phyloP scores from a whole-genome alignment of 345 rosid genomes.

The Geranium brycei region DNA sequence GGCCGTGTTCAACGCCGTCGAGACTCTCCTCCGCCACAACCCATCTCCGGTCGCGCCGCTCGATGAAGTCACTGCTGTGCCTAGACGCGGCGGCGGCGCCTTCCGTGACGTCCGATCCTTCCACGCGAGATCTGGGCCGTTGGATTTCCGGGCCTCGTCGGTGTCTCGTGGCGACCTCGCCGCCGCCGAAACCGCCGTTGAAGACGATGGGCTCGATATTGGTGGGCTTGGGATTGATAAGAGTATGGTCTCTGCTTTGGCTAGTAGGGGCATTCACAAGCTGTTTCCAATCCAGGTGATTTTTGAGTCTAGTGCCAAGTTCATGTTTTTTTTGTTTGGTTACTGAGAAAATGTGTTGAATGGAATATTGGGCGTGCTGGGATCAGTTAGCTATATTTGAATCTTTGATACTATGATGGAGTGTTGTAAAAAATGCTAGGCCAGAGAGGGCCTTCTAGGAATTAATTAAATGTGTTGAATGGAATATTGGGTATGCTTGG shows the following conservation, averaged over 20 bases:
- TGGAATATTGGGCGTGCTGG: neutral
- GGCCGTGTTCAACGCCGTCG: too few species aligned
- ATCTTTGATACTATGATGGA: neutral
- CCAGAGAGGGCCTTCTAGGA: too few species aligned
- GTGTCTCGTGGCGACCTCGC: too few species aligned
- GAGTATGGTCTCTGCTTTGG: conserved; percentile 67
- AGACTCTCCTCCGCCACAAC: too few species aligned
- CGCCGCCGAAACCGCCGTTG: conserved; percentile 24
- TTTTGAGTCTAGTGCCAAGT: too few species aligned
- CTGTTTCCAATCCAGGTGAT: conserved; percentile 88
- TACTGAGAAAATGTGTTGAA: neutral
- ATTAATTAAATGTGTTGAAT: neutral
- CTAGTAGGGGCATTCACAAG: conserved; percentile 40
- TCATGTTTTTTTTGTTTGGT: neutral
- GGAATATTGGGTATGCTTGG: too few species aligned
- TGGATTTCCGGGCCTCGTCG: too few species aligned
- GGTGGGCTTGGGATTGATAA: conserved; percentile 50
- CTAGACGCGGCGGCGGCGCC: conserved; percentile 18
- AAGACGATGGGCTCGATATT: conserved; percentile 59
- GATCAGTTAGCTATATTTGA: too few species aligned
- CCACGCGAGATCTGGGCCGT: too few species aligned
- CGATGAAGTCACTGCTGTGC: too few species aligned
- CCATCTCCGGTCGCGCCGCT: too few species aligned
- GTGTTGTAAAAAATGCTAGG: too few species aligned
- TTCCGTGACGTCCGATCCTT: conserved; percentile 10